A percentile compares a stretch with the other conserved stretches of the same genome.
These are phyloP conservation scores for Sphaerobolus stellatus DNA, from an alignment of 1,284 basidiomycete genomes.

Conservation along the genomic window DNA sequence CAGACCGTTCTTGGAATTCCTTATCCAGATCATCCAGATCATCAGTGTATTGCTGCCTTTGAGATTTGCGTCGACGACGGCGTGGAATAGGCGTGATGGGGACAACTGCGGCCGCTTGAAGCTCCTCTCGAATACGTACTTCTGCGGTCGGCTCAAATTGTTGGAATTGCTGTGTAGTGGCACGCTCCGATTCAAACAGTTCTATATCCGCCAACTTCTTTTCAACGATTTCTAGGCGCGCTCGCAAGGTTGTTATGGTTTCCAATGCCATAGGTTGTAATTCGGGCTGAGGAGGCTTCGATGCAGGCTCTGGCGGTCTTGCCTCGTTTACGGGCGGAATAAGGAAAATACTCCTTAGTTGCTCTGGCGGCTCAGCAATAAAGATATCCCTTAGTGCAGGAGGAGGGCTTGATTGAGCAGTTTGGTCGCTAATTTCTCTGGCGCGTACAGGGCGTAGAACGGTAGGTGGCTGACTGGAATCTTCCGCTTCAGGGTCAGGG, in stretches of 20 bases:
- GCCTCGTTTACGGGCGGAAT: neutral
- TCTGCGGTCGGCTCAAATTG: too few relatives aligned
- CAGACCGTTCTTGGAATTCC: neutral
- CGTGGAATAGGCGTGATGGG: too few relatives aligned
- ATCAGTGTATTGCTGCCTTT: neutral
- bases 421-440: neutral
- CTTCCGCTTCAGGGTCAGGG: neutral
- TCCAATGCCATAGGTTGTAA: neutral
- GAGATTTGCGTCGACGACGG: neutral
- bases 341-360: neutral
- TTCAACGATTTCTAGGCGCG: slow-evolving; percentile 8
- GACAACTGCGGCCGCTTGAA: too few relatives aligned
- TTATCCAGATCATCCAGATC: neutral
- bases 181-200: neutral
- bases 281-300: neutral
- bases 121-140: too few relatives aligned
- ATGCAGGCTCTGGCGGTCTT: neutral
- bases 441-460: slow-evolving; percentile 2
- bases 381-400: neutral
- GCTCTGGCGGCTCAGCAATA: neutral
- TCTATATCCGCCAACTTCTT: slow-evolving; percentile 5
- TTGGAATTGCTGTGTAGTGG: neutral
- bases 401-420: too few relatives aligned
- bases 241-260: neutral
- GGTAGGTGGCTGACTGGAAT: slow-evolving; percentile 3